These are phyloP conservation scores for Tilletia caries DNA, from an alignment of 1,284 basidiomycete genomes.

Conservation along the genomic window DNA sequence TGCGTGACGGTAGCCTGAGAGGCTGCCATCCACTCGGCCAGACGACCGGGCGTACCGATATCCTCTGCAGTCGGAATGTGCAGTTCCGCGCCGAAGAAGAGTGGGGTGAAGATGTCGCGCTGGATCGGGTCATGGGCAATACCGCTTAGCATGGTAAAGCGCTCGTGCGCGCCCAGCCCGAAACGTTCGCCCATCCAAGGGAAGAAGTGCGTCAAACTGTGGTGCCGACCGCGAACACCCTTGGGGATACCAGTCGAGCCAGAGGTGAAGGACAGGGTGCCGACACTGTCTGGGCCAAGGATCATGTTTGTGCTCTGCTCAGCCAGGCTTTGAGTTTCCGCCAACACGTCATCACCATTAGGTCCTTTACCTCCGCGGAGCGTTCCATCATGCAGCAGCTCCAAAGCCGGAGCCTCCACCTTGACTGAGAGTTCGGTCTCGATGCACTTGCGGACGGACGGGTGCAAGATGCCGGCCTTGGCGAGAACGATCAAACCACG, in stretches of 20 bases:
- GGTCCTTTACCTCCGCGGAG: constrained; percentile 65
- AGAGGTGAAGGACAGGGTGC: constrained; percentile 93
- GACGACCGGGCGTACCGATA: constrained; percentile 91
- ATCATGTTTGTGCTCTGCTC: constrained; percentile 63
- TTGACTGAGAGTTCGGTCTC: constrained; percentile 73
- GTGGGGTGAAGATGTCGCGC: constrained; percentile 97
- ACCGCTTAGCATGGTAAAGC: constrained; percentile 97
- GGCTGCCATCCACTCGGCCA: constrained; percentile 98
- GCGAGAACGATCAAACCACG: constrained; percentile 88
- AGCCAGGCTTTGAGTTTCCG: constrained; percentile 59
- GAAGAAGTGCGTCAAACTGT: constrained; percentile 97
- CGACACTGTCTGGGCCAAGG: constrained; percentile 90
- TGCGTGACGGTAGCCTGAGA: constrained; percentile 78
- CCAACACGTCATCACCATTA: constrained; percentile 58
- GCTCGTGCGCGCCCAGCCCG: constrained; percentile 69
- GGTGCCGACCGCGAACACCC: constrained; percentile 92
- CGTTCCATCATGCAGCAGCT: constrained; percentile 62
- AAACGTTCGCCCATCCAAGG: constrained; percentile 98
- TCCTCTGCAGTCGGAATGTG: constrained; percentile 96
- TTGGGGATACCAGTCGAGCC: constrained; percentile 98
- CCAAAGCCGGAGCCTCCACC: constrained; percentile 87
- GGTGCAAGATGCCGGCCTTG: constrained; percentile 78
- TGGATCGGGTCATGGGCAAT: constrained; percentile 99
- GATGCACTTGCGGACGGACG: constrained; percentile 81
- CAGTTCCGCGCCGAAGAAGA: constrained; percentile 93